Conservation (phyloP, 495 filamentous ascomycete genomes). For the Alectoria sarmentosa region DNA sequence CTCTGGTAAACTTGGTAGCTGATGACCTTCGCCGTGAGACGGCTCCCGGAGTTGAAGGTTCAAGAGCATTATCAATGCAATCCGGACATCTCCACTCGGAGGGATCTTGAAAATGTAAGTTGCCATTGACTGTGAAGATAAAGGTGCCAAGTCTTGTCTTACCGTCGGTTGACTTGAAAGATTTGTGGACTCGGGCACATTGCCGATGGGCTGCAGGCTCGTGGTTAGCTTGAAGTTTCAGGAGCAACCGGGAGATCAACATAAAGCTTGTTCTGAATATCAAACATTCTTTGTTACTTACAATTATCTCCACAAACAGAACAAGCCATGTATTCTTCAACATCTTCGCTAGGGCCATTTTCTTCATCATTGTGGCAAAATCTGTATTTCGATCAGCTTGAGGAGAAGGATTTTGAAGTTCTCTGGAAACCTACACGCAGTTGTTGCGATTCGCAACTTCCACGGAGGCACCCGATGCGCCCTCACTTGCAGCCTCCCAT, state of each 20-base stretch:
- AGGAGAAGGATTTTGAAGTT: neutral
- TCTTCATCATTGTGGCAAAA: slow-evolving; percentile 81
- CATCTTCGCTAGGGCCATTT: slow-evolving; percentile 78
- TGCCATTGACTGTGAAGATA: slow-evolving; percentile 1
- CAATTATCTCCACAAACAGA: slow-evolving; percentile 79
- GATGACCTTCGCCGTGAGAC: slow-evolving; percentile 38
- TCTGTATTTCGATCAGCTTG: slow-evolving; percentile 31
- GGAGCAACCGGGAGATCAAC: slow-evolving; percentile 34
- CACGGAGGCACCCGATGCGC: slow-evolving; percentile 58
- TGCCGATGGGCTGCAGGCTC: slow-evolving; percentile 72
- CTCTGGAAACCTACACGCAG: slow-evolving; percentile 55
- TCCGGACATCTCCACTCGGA: slow-evolving; percentile 72
- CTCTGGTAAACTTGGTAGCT: slow-evolving; percentile 54
- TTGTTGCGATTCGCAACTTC: slow-evolving; percentile 52
- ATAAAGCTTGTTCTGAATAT: slow-evolving; percentile 28
- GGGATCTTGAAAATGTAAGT: slow-evolving; percentile 38
- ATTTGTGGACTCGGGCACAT: slow-evolving; percentile 77
- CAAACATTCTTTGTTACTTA: slow-evolving; percentile 44
- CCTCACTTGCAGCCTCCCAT: slow-evolving; percentile 57
- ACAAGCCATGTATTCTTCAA: slow-evolving; percentile 78
- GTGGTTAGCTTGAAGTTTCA: slow-evolving; percentile 25
- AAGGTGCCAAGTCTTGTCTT: slow-evolving; percentile 27
- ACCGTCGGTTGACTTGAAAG: slow-evolving; percentile 64
- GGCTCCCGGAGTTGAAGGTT: slow-evolving; percentile 39
- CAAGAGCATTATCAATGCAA: slow-evolving; percentile 62